Evolutionary conservation across 305 asterid genomes (phyloP).

Genomic region (Euphrasia arctica): DNA sequence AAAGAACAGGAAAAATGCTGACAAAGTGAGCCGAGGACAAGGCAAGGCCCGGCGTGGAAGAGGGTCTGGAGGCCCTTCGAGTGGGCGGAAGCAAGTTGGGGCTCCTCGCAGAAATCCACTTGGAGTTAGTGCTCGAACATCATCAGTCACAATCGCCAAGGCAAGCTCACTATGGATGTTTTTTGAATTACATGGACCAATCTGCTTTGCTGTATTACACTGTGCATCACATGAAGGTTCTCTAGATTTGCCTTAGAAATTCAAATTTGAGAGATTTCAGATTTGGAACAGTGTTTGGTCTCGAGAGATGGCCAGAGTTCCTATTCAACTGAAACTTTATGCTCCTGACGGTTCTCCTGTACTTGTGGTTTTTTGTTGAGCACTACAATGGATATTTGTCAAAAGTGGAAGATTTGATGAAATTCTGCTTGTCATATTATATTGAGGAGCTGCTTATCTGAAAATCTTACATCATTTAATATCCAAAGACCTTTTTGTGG

Average conservation of each 20-base stretch:
- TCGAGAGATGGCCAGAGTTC: constrained; percentile 34
- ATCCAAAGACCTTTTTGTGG: constrained; percentile 40
- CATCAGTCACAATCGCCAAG: constrained; percentile 83
- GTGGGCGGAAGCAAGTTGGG: constrained; percentile 81
- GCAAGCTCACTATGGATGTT: constrained; percentile 91
- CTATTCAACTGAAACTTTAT: constrained; percentile 35
- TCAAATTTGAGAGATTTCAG: constrained; percentile 26
- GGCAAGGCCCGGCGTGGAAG: constrained; percentile 73
- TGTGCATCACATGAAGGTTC: constrained; percentile 38
- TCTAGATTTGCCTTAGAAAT: constrained; percentile 42
- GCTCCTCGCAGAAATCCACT: constrained; percentile 70
- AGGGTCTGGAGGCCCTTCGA: constrained; percentile 41
- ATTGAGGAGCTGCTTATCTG: constrained; percentile 49
- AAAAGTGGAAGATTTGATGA: constrained; percentile 50
- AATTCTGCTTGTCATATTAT: constrained; percentile 39
- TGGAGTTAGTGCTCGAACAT: constrained; percentile 70
- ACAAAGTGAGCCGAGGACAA: constrained; percentile 56
- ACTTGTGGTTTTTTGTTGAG: constrained; percentile 36
- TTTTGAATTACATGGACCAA: constrained; percentile 52
- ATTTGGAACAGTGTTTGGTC: constrained; percentile 32
- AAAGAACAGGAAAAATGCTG: constrained; percentile 60
- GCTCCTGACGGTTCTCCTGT: constrained; percentile 32
- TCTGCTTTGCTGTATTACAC: constrained; percentile 20
- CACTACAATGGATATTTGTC: constrained; percentile 40
- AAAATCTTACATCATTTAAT: constrained; percentile 33